Percentiles rank a stretch among this genome's conserved stretches.
These are phyloP conservation scores for Coniosporium apollinis DNA, from an alignment of 495 filamentous ascomycete genomes.

Conservation along the genomic window DNA sequence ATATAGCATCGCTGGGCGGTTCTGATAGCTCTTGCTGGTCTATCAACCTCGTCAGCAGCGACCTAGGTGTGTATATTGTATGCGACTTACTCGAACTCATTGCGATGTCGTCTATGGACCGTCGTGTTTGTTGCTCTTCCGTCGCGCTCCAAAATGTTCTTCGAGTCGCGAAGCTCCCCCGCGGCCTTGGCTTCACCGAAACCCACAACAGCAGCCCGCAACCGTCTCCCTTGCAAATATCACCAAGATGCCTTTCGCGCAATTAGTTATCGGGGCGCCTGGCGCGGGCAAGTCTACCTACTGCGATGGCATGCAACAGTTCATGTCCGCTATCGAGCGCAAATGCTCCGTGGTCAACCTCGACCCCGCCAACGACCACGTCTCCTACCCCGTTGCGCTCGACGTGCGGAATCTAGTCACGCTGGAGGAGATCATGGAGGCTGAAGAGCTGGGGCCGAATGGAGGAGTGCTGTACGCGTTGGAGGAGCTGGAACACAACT, in stretches of 20 bases:
- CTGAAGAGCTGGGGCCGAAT: slow-evolving; percentile 80
- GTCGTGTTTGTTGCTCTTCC: no score
- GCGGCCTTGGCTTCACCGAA: no score
- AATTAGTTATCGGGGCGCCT: slow-evolving; percentile 82
- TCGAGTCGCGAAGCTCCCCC: no score
- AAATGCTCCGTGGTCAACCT: slow-evolving; percentile 93
- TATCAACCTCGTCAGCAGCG: slow-evolving; percentile 6
- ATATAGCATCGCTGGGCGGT: slow-evolving; percentile 80
- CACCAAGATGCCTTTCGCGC: slow-evolving; percentile 40
- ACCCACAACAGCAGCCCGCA: no score
- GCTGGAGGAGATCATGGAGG: slow-evolving; percentile 88
- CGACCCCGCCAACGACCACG: slow-evolving; percentile 87
- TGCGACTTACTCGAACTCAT: no score
- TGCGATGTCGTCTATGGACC: no score
- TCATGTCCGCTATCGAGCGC: slow-evolving; percentile 82
- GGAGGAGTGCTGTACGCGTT: slow-evolving; percentile 84
- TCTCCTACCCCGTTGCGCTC: slow-evolving; percentile 64
- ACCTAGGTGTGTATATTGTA: neutral
- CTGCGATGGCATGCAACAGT: slow-evolving; percentile 97
- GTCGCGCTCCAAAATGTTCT: no score
- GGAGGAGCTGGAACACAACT: slow-evolving; percentile 84
- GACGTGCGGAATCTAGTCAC: slow-evolving; percentile 81
- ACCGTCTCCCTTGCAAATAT: no score
- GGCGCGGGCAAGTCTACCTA: slow-evolving; percentile 94
- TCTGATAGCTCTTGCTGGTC: slow-evolving; percentile 51